phyloP scores from a whole-genome alignment of 345 rosid genomes.

The Combretum micranthum region DNA sequence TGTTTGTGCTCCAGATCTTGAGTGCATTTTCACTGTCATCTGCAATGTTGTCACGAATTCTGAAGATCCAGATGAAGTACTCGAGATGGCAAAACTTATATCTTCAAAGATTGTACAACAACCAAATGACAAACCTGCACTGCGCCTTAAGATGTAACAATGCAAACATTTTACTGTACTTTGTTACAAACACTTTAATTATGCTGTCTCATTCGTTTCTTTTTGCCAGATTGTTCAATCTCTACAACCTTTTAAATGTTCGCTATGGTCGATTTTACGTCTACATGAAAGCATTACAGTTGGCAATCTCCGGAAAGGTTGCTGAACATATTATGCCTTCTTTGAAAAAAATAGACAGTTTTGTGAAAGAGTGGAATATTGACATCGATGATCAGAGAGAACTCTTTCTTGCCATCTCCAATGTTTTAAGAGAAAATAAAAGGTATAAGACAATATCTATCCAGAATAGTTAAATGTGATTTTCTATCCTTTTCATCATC shows the following conservation, averaged over 20 bases:
- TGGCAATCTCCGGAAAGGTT: constrained; percentile 76
- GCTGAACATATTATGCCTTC: constrained; percentile 65
- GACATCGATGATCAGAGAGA: constrained; percentile 73
- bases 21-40: constrained; percentile 90
- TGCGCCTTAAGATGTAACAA: constrained; percentile 84
- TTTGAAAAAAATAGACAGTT: constrained; percentile 68
- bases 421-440: constrained; percentile 66
- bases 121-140: constrained; percentile 74
- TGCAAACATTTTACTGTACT: neutral
- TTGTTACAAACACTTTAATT: constrained; percentile 1
- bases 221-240: constrained; percentile 77
- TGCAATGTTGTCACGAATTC: constrained; percentile 75
- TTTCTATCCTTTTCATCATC: constrained; percentile 1
- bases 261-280: constrained; percentile 64
- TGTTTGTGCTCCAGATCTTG: constrained; percentile 54
- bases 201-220: constrained; percentile 11
- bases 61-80: constrained; percentile 53
- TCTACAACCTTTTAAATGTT: constrained; percentile 75
- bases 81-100: constrained; percentile 67
- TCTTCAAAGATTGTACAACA: constrained; percentile 72
- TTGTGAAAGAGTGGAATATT: constrained; percentile 94
- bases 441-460: constrained; percentile 31
- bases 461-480: neutral
- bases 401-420: constrained; percentile 66
- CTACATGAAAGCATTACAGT: constrained; percentile 63